A percentile compares a stretch with the other conserved stretches of the same genome.
These are phyloP conservation scores for Wolfiporia cocos DNA, from an alignment of 1,284 basidiomycete species.

Conservation along the genomic window DNA sequence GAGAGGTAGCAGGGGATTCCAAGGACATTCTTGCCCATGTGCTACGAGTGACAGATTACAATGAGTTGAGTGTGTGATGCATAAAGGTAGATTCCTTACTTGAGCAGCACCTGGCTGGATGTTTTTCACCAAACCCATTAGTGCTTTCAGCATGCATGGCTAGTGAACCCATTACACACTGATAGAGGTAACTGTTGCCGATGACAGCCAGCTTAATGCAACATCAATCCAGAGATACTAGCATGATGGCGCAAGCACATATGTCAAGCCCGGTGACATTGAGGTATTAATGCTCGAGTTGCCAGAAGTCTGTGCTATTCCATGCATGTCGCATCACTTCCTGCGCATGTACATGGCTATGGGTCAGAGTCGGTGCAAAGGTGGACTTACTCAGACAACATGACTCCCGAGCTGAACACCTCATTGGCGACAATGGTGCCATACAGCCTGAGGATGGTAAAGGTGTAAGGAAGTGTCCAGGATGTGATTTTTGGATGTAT, in stretches of 20 bases:
- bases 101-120: constrained; percentile 78
- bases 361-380: not conserved
- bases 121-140: constrained; percentile 48
- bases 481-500: constrained; percentile 7
- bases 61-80: too few relatives aligned
- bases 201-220: constrained; percentile 83
- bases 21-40: constrained; percentile 91
- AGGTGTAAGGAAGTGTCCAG: constrained; percentile 1
- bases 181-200: constrained; percentile 91
- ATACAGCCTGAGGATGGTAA: constrained; percentile 64
- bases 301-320: constrained; percentile 83
- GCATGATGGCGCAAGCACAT: constrained; percentile 20
- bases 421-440: constrained; percentile 93
- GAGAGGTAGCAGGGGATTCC: constrained; percentile 82
- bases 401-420: constrained; percentile 88
- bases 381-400: constrained; percentile 79
- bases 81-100: constrained; percentile 31
- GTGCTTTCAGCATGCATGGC: too few relatives aligned
- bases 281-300: constrained; percentile 91
- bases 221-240: constrained; percentile 1
- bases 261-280: constrained; percentile 86
- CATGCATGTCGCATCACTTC: not conserved
- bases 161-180: too few relatives aligned
- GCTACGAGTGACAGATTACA: constrained; percentile 33
- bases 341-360: too few relatives aligned